These are phyloP conservation scores for Penicillium odoratum DNA, from an alignment of 495 filamentous ascomycete genomes.

Conservation along the genomic window DNA sequence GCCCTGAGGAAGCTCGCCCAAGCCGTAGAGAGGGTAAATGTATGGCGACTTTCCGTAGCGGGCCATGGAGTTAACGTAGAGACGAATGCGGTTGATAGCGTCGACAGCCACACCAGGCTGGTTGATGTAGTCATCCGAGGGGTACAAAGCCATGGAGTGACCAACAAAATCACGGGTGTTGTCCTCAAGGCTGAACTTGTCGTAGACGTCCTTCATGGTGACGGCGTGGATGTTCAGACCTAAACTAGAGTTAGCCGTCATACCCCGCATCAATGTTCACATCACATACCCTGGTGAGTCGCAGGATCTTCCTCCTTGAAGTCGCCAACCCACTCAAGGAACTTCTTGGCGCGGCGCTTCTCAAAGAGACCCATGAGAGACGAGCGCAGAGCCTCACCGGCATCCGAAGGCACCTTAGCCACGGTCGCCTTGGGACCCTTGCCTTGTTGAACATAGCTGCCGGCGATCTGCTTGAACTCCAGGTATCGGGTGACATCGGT, in stretches of 20 bases:
- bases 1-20: conserved; percentile 96
- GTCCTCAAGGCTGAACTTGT: conserved; percentile 93
- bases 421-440: conserved; percentile 78
- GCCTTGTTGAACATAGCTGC: conserved; percentile 94
- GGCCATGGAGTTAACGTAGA: conserved; percentile 98
- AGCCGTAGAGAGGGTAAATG: conserved; percentile 97
- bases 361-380: conserved; percentile 97
- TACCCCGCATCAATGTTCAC: not conserved
- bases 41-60: conserved; percentile 98
- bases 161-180: conserved; percentile 94
- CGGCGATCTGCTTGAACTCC: conserved; percentile 97
- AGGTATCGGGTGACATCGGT: conserved; percentile 97
- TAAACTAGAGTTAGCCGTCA: conserved; percentile 40
- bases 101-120: conserved; percentile 73
- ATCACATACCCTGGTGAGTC: conserved; percentile 77
- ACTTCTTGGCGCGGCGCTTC: conserved; percentile 94
- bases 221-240: conserved; percentile 75
- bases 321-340: conserved; percentile 93
- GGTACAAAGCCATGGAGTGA: conserved; percentile 96
- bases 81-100: conserved; percentile 84
- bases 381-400: conserved; percentile 84
- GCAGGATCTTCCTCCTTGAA: conserved; percentile 82
- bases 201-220: conserved; percentile 96
- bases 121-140: conserved; percentile 82
- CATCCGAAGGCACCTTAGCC: conserved; percentile 95